Base-by-base conservation (phyloP, 176 grass and related monocot genomes). In the Hordeum marinum region DNA sequence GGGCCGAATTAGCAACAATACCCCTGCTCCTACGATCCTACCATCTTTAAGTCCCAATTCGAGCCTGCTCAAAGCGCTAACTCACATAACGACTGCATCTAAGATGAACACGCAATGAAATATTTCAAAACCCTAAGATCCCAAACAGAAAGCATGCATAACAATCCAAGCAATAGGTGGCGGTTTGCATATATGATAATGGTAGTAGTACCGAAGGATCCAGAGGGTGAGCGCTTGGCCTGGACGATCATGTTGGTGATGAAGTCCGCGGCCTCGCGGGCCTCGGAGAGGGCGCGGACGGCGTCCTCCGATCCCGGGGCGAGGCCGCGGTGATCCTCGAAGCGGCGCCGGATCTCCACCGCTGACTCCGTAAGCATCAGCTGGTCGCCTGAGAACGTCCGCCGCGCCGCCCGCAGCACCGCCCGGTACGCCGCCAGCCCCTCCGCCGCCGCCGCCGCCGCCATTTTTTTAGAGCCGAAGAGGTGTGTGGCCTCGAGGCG, bases 211-310 rank as follows among this genome's bases (percentile, higher is more conserved):
- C 96, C 90, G 79, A 89, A 98, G 17, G 91, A 87, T 63, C 96
- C 96, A 39, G 93, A 92, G 35, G 82, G 64, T 11, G 77, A 73
- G 83, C 91, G 93, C 39, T 89, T 78, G 36, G 96, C 93, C 81
- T 98, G 96, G 45, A 98, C 91, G 65, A 98, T 95, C 96, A 91
- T 91, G 81, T 98, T 74, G 78, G 88, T 23, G 77, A 98, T 94
- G 91, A 98, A 98, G 89, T 94, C 85, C 23, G 96, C 89, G 4
- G 93, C 96, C 75, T 98, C 93, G 40, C 85, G 80, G 65, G 89
- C 89, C 40, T 87, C 88, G 36, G 80, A 29, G 74, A 90, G 42
- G 74, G 84, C 88, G 46, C 88, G 85, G 26, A 63, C 27, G 37
- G 93, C 91, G 40, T 95, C 91, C 68, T 94, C 96, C 29, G 94